Conservation (phyloP, 2,329 filamentous ascomycete species). For the Fusarium sp. region DNA sequence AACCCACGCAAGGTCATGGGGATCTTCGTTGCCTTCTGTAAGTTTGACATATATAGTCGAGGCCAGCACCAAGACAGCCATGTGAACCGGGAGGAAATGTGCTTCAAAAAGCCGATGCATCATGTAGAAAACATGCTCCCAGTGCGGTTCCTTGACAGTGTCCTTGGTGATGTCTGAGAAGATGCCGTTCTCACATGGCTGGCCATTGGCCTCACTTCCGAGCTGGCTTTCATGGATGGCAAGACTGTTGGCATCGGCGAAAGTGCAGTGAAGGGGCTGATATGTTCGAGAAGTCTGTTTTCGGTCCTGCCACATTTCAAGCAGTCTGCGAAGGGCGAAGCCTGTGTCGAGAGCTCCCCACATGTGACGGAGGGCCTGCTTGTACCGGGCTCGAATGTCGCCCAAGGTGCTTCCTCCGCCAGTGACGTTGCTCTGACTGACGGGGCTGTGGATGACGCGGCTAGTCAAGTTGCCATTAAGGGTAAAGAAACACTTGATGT, state of each 20-base stretch:
- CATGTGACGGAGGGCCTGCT: conserved; percentile 80
- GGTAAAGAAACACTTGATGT: conserved; percentile 81
- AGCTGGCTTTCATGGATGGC: conserved; percentile 62
- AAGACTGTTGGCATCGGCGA: conserved; percentile 58
- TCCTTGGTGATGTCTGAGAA: conserved; percentile 67
- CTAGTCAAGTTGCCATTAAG: conserved; percentile 76
- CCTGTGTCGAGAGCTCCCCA: conserved; percentile 80
- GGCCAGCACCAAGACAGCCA: conserved; percentile 72
- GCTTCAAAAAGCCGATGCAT: conserved; percentile 79
- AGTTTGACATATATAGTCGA: conserved; percentile 71
- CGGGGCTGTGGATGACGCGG: conserved; percentile 73
- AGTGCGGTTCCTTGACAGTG: conserved; percentile 64
- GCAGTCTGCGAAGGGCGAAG: conserved; percentile 69
- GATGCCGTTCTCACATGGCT: conserved; percentile 61
- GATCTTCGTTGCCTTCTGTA: conserved; percentile 62
- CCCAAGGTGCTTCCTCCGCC: conserved; percentile 66
- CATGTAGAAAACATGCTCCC: conserved; percentile 68
- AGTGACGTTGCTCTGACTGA: conserved; percentile 79
- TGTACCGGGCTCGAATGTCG: conserved; percentile 75
- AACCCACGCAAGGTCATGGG: conserved; percentile 67
- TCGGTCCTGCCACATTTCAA: conserved; percentile 68
- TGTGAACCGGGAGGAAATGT: conserved; percentile 77
- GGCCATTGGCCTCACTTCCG: conserved; percentile 54
- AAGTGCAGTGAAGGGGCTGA: conserved; percentile 65
- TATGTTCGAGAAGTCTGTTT: conserved; percentile 67